A percentile compares a stretch with the other conserved stretches of the same genome.
Conservation (phyloP, 2,329 filamentous ascomycete species). For the Penicillium sp. region DNA sequence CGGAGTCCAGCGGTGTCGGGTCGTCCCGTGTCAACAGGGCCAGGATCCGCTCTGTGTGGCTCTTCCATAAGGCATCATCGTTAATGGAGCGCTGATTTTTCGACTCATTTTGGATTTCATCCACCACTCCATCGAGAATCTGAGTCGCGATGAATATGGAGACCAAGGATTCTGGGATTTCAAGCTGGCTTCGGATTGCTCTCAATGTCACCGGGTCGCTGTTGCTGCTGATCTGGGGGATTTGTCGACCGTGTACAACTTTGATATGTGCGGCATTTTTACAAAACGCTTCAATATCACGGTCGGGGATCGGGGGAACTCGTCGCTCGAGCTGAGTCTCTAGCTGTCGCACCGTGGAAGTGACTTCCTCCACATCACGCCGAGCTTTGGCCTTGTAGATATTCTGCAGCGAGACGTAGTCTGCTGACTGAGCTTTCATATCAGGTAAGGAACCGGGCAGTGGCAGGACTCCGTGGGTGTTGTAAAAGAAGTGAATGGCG, state of each 20-base stretch:
- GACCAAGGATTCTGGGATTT: constrained; percentile 55
- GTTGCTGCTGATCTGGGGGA: constrained; percentile 46
- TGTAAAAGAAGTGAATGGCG: constrained; percentile 72
- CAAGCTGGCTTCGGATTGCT: constrained; percentile 39
- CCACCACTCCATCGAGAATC: constrained; percentile 43
- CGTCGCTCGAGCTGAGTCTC: constrained; percentile 50
- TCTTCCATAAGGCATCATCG: constrained; percentile 31
- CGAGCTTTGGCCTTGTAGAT: constrained; percentile 88
- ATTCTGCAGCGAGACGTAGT: constrained; percentile 86
- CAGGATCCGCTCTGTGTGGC: constrained; percentile 29
- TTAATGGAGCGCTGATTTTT: constrained; percentile 27
- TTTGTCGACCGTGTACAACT: constrained; percentile 64
- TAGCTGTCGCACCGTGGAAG: constrained; percentile 57
- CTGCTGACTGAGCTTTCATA: constrained; percentile 91
- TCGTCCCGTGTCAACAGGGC: constrained; percentile 35
- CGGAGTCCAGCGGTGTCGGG: constrained; percentile 46
- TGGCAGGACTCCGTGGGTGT: constrained; percentile 68
- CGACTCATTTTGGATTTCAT: constrained; percentile 50
- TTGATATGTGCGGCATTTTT: constrained; percentile 93
- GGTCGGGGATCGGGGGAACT: constrained; percentile 53
- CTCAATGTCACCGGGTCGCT: constrained; percentile 39
- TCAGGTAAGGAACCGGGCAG: constrained; percentile 85
- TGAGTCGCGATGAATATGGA: constrained; percentile 66
- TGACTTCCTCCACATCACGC: constrained; percentile 70
- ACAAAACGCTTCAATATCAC: constrained; percentile 86